These are phyloP conservation scores for Rhododendron mucronatum DNA, from an alignment of 148 eudicot genomes.

Conservation along the genomic window DNA sequence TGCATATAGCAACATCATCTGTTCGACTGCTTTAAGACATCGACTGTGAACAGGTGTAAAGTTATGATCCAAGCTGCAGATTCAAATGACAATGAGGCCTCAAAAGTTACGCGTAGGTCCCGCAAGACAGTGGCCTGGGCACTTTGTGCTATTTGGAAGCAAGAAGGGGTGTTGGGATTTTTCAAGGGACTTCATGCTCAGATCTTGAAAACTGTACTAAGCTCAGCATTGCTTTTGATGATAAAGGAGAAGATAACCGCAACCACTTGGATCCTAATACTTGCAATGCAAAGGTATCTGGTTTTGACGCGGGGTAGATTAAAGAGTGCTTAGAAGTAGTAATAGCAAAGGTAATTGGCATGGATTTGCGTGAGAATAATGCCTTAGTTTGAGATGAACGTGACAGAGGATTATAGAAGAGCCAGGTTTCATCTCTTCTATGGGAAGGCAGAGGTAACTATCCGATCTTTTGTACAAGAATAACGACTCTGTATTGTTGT, in stretches of 20 bases:
- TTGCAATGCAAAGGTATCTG: constrained; percentile 28
- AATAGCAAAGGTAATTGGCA: background rate
- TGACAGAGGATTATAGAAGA: background rate
- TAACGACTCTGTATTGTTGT: background rate
- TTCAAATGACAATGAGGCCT: constrained; percentile 11
- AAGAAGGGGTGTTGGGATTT: constrained; percentile 38
- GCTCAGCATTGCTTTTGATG: constrained; percentile 47
- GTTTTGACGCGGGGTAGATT: constrained; percentile 23
- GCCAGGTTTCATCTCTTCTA: background rate
- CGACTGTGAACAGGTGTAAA: constrained; percentile 30
- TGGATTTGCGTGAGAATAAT: background rate
- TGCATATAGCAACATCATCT: background rate
- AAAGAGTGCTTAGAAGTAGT: constrained; percentile 20
- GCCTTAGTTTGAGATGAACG: constrained; percentile 1
- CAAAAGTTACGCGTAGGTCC: constrained; percentile 13
- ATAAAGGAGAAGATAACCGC: constrained; percentile 43
- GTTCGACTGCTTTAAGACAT: background rate
- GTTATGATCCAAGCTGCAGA: constrained; percentile 50
- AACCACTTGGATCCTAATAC: constrained; percentile 37
- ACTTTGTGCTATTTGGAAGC: constrained; percentile 30
- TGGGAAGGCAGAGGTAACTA: background rate
- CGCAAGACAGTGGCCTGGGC: constrained; percentile 32
- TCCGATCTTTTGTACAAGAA: background rate
- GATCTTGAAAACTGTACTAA: constrained; percentile 44
- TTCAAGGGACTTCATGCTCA: constrained; percentile 46